Conservation (phyloP, 1,284 basidiomycete genomes). For the Papiliotrema nemorosa region DNA sequence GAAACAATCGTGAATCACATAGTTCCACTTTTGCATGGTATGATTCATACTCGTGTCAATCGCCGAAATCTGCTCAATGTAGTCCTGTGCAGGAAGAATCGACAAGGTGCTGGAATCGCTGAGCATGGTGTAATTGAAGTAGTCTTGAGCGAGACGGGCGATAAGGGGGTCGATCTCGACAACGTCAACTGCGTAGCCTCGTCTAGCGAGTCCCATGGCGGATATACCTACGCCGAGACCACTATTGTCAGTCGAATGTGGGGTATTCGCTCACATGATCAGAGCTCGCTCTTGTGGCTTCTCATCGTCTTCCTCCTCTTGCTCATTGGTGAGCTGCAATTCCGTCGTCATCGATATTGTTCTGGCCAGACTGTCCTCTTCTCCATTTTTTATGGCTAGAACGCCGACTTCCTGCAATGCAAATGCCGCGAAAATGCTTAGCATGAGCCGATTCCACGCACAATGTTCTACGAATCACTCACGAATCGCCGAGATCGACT, state of each 20-base stretch:
- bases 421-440: conserved; percentile 79
- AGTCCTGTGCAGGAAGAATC: conserved; percentile 69
- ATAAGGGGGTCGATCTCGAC: conserved; percentile 82
- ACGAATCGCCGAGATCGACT: conserved; percentile 55
- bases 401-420: conserved; percentile 77
- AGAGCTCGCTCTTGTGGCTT: conserved; percentile 23
- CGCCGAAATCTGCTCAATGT: conserved; percentile 54
- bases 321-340: conserved; percentile 17
- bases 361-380: conserved; percentile 17
- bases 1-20: conserved; percentile 86
- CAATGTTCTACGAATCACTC: conserved; percentile 10
- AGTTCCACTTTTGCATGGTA: conserved; percentile 57
- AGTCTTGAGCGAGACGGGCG: conserved; percentile 70
- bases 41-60: conserved; percentile 20
- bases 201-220: conserved; percentile 65
- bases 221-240: conserved; percentile 81
- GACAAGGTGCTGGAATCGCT: conserved; percentile 57
- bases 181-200: conserved; percentile 55
- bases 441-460: conserved; percentile 20
- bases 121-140: conserved; percentile 70
- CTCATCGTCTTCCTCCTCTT: conserved; percentile 7
- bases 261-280: conserved; percentile 24
- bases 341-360: conserved; percentile 24
- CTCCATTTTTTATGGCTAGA: conserved; percentile 54
- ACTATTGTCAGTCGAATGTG: conserved; percentile 49